Base-by-base conservation (phyloP, 2,329 filamentous ascomycete species). In the Aspergillus ochraceoroseus region DNA sequence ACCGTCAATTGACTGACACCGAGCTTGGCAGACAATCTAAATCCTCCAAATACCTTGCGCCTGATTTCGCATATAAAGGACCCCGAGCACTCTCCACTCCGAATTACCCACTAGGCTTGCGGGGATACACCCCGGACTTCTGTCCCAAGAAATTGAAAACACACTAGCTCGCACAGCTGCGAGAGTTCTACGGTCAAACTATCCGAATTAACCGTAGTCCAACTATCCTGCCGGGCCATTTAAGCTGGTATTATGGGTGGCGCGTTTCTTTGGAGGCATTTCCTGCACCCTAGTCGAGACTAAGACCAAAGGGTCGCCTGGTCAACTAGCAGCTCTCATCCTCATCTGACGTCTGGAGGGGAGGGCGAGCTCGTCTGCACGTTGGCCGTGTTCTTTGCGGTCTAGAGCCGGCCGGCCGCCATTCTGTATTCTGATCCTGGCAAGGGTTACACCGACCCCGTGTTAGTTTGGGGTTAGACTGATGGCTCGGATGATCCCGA, bases 211-310 rank as follows among this genome's bases (percentile, higher is more conserved):
- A 33, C 36, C 26, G 36, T n/a, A 8, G 26, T 5, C 3, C 11
- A 4, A 1, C 12, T 5, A 4, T 11, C 3, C 6, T 38, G 19
- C 1, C n/a, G n/a, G n/a, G n/a, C n/a, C n/a, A n/a, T n/a, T n/a
- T n/a, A n/a, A n/a, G n/a, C n/a, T n/a, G n/a, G n/a, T n/a, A n/a
- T n/a, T n/a, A n/a, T 7, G 11, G 17, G 12, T 13, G 38, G 17
- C 20, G 27, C 18, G 19, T 26, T 32, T 41, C 32, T 32, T 41
- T 36, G 38, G 38, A 35, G 38, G 38, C 22, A 33, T 28, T 29
- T 34, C 19, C 17, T 34, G 30, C 23, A 19, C 17, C 22, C 26
- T 25, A 32, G 30, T n/a, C n/a, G n/a, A n/a, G n/a, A n/a, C n/a
- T 28, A 32, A 15, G 9, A 25, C 22, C 15, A 7, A 17, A 18